Base-by-base conservation (phyloP, 140 eudicot species). In the Cichorium intybus region DNA sequence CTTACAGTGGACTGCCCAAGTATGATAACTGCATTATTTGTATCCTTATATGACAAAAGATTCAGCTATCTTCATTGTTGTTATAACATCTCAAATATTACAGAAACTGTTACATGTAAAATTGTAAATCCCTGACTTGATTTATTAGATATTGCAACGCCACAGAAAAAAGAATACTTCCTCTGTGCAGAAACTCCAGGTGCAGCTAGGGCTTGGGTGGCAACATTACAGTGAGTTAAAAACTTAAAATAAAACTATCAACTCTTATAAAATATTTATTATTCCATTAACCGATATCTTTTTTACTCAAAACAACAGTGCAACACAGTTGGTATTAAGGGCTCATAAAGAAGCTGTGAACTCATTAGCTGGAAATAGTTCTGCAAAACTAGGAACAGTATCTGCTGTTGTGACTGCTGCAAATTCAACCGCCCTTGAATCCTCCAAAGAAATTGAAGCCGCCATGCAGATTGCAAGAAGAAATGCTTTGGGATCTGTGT, bases 181-280 rank as follows among this genome's bases (percentile, higher is more conserved):
- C 90, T 93, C 14, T 88, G 97, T 76, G 99, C 99, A 70, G 99
- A 93, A 80, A 93, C 99, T 80, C 97, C 99, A 67, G 99, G 86
- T 29, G 97, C 99, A 28, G 88, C 99, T 61, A 85, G 79, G 80
- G 99, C 99, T 57, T 93, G 99, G 99, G 90, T 93, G 57, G 77
- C 94, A 1, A 93, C 99, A 34, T 70, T 88, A 46, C 87, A 88
- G 99, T 93, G 68, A 93, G 99, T 84, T 75, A 35, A 55, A 26
- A 17, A 2, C 7, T 65, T 56, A 37, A n/a, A 16, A 28, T 48
- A 18, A 4, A 51, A 37, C 24, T 45, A 5, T 62, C 47, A 56
- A 27, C 31, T 45, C 7, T 46, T 70, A 24, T 62, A 22, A 10
- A 24, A 45, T 58, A 14, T 26, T 16, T 7, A 37, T 17, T 33